Conservation (phyloP, 2,329 filamentous ascomycete genomes). For the Trichoderma simmonsii region DNA sequence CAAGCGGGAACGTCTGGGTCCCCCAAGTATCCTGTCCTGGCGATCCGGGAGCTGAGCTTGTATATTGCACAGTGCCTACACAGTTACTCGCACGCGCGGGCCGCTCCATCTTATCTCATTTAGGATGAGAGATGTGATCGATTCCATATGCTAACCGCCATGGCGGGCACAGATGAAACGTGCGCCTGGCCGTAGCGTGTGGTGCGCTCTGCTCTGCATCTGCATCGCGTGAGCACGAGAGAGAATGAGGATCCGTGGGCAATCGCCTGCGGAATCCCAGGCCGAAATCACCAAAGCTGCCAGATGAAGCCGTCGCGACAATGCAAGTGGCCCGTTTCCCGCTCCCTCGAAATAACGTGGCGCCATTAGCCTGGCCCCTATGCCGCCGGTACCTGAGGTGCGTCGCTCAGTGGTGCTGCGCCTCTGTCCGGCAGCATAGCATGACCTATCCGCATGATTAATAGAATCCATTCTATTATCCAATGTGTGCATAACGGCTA, state of each 20-base stretch:
- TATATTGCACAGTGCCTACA: slow-evolving; percentile 17
- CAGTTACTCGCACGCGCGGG: slow-evolving; percentile 16
- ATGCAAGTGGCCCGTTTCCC: neutral
- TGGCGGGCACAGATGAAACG: slow-evolving; percentile 9
- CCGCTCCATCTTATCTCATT: slow-evolving; percentile 17
- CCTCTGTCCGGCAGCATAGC: too few relatives aligned
- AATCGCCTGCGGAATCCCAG: neutral
- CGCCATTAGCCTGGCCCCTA: neutral
- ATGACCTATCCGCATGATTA: slow-evolving; percentile 1
- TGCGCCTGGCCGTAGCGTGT: neutral
- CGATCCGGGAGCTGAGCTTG: slow-evolving; percentile 19
- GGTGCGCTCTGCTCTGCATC: neutral
- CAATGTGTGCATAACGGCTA: neutral
- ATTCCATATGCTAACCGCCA: slow-evolving; percentile 12
- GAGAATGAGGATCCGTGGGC: neutral
- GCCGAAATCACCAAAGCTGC: neutral
- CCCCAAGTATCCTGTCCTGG: slow-evolving; percentile 10
- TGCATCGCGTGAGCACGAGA: neutral
- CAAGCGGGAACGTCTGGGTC: slow-evolving; percentile 1
- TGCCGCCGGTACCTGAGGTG: neutral
- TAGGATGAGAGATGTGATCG: slow-evolving; percentile 18
- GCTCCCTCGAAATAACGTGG: neutral
- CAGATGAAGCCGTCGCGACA: neutral
- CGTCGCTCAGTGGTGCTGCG: neutral
- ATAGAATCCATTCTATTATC: neutral